Evolutionary conservation across 345 rosid species (phyloP).

Genomic region (Limnanthes douglasii): DNA sequence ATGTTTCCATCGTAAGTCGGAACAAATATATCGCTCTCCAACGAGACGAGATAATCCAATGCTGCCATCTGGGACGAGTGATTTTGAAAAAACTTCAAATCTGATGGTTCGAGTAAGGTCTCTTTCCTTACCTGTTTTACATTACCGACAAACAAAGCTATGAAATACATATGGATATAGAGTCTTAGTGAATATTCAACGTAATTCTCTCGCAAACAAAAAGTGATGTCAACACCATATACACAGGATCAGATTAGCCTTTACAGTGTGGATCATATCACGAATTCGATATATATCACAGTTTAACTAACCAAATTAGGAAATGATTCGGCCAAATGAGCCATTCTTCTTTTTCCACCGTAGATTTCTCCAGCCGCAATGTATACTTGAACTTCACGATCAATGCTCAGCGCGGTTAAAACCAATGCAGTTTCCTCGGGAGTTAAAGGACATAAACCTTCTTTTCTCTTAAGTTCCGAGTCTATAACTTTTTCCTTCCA

Average conservation of each 20-base stretch:
- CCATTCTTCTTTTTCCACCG: slow-evolving; percentile 72
- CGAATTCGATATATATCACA: not conserved
- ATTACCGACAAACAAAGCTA: slow-evolving; percentile 1
- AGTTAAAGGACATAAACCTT: slow-evolving; percentile 90
- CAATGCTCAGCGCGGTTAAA: slow-evolving; percentile 59
- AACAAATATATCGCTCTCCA: slow-evolving; percentile 85
- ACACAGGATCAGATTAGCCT: no score
- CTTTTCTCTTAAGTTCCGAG: slow-evolving; percentile 72
- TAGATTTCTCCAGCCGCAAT: slow-evolving; percentile 96
- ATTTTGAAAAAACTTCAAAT: slow-evolving; percentile 51
- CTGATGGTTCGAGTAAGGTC: slow-evolving; percentile 46
- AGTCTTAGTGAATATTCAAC: not conserved
- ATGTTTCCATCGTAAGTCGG: slow-evolving; percentile 92
- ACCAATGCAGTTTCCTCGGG: slow-evolving; percentile 92
- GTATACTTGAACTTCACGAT: slow-evolving; percentile 65
- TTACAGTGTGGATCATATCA: no score
- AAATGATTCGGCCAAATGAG: slow-evolving; percentile 38
- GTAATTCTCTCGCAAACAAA: no score
- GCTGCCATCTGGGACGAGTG: slow-evolving; percentile 95
- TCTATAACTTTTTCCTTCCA: slow-evolving; percentile 81
- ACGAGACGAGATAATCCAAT: slow-evolving; percentile 68
- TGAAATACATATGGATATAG: not conserved
- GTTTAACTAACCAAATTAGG: slow-evolving; percentile 58
- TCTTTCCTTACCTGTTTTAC: slow-evolving; percentile 72
- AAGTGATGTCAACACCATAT: no score